Evolutionary conservation across 371 early-diverging fungal genomes (phyloP).

Genomic region (Rhizomucor pusillus): DNA sequence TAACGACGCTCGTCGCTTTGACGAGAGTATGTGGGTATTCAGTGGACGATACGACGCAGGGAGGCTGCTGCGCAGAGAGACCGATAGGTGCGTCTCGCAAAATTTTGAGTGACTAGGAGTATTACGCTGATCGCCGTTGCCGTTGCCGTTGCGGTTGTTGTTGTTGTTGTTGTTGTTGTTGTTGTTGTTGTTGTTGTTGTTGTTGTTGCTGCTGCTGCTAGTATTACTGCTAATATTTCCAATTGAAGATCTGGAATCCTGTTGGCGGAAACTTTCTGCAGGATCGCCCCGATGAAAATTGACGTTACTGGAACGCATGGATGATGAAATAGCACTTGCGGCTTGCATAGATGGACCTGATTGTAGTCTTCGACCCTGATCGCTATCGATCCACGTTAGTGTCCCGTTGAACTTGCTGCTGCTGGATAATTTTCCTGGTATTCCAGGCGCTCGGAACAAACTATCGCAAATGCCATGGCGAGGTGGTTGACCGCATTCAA

Average conservation of each 20-base stretch:
- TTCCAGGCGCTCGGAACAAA: slow-evolving; percentile 5
- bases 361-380: slow-evolving; percentile 17
- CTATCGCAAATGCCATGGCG: too few relatives aligned
- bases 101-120: slow-evolving; percentile 1
- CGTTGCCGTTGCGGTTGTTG: background rate
- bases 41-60: slow-evolving; percentile 1
- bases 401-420: slow-evolving; percentile 8
- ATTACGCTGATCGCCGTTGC: background rate
- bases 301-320: too few relatives aligned
- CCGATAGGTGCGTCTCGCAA: slow-evolving; percentile 15
- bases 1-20: slow-evolving; percentile 9
- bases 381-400: slow-evolving; percentile 25
- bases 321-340: background rate
- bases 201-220: slow-evolving; percentile 3
- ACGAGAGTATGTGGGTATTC: slow-evolving; percentile 8
- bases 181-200: slow-evolving; percentile 1
- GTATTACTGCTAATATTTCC: too few relatives aligned
- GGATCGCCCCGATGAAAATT: too few relatives aligned
- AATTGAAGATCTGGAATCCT: too few relatives aligned
- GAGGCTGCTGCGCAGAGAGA: slow-evolving; percentile 8
- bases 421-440: background rate
- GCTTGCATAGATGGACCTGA: background rate
- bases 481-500: slow-evolving; percentile 42
- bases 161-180: background rate
- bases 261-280: too few relatives aligned